These are phyloP conservation scores for Diplodia mutila DNA, from an alignment of 2,329 filamentous ascomycete genomes.

Conservation along the genomic window DNA sequence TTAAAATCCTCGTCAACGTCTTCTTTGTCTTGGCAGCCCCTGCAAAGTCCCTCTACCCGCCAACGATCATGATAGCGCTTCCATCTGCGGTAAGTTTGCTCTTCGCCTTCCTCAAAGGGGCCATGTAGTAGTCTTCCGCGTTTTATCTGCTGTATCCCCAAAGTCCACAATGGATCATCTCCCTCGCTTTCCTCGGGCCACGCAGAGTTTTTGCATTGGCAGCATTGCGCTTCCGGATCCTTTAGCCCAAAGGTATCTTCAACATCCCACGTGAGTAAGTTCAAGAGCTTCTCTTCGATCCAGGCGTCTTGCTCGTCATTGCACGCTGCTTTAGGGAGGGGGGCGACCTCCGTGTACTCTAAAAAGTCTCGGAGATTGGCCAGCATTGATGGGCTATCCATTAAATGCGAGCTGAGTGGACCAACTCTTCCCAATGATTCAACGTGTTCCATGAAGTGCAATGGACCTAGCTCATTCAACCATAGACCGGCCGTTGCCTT, in stretches of 20 bases:
- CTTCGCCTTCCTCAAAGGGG: background rate
- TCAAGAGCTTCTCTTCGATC: background rate
- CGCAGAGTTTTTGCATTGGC: background rate
- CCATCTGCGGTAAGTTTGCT: background rate
- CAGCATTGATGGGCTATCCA: background rate
- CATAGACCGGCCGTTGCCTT: background rate
- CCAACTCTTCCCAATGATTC: background rate
- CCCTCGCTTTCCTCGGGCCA: too few relatives aligned
- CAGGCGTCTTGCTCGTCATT: background rate
- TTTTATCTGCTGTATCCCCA: background rate
- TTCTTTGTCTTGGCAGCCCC: background rate
- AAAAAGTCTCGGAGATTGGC: background rate
- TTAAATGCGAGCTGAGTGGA: background rate
- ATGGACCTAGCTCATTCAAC: background rate
- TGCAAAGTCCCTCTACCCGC: background rate
- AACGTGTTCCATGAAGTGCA: background rate
- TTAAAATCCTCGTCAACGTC: background rate
- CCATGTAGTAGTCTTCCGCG: background rate
- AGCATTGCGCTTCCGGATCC: fast-evolving
- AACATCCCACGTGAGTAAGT: background rate
- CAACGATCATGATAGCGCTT: background rate
- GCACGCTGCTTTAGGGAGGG: background rate
- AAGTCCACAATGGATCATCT: background rate
- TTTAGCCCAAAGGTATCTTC: background rate
- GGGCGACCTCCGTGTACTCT: background rate